Conservation (phyloP, 495 filamentous ascomycete genomes). For the Neurospora sp. region DNA sequence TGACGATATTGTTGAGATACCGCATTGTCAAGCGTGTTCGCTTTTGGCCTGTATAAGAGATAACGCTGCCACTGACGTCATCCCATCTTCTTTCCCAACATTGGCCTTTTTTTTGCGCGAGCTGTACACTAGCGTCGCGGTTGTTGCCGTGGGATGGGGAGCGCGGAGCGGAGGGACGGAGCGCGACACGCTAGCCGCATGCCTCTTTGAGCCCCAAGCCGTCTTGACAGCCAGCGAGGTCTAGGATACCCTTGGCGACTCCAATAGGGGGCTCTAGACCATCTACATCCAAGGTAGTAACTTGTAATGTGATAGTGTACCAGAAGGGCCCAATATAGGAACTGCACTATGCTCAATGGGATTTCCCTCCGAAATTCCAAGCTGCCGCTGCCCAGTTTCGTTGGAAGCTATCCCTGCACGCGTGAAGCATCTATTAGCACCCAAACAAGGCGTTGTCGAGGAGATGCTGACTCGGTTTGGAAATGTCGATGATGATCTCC, state of each 20-base stretch:
- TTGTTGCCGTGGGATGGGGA: neutral
- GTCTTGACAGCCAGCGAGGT: neutral
- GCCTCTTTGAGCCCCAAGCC: neutral
- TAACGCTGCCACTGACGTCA: slow-evolving; percentile 11
- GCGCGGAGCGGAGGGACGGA: neutral
- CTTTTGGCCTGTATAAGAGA: neutral
- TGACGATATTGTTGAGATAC: neutral
- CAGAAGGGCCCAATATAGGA: neutral
- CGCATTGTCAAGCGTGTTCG: neutral
- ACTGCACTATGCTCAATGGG: neutral
- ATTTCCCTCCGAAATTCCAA: neutral
- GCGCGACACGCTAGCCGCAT: neutral
- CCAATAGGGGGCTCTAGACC: neutral
- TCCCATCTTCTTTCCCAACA: neutral
- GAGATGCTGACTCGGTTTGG: neutral
- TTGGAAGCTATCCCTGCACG: neutral
- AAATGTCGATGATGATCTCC: neutral
- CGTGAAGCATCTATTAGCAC: neutral
- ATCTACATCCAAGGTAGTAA: neutral
- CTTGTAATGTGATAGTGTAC: neutral
- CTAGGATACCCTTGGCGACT: neutral
- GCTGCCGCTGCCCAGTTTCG: neutral
- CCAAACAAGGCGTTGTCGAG: neutral
- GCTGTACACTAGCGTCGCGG: neutral
- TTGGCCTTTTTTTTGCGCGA: neutral